Evolutionary conservation across 2,329 filamentous ascomycete species (phyloP).

Genomic region (Fusarium newnesense): DNA sequence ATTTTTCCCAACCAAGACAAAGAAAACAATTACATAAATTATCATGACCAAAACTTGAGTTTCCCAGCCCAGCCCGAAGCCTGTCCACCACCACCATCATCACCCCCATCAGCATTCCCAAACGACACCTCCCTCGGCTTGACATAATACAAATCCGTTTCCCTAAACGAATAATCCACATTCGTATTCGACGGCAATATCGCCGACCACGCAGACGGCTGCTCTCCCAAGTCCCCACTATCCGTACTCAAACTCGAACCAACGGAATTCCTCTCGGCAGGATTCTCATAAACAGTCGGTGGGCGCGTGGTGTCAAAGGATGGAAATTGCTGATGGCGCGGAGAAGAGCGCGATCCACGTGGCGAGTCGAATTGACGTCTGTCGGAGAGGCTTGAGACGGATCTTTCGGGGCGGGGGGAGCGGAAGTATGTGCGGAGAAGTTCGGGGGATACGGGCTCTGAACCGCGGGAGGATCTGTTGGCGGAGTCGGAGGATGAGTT

Average conservation of each 20-base stretch:
- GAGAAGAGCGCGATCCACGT: not conserved
- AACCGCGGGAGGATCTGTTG: constrained; percentile 3
- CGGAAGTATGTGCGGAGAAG: constrained; percentile 37
- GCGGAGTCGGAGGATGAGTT: not conserved
- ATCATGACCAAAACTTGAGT: constrained; percentile 31
- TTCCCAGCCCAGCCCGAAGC: not conserved
- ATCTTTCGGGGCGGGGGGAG: constrained; percentile 23
- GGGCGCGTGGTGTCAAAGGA: not conserved
- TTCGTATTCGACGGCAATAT: constrained; percentile 31
- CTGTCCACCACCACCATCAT: not conserved
- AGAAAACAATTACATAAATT: not conserved
- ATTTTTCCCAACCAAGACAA: not conserved
- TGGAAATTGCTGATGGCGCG: not conserved
- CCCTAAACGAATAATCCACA: constrained; percentile 51
- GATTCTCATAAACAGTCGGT: not conserved
- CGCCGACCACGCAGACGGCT: constrained; percentile 11
- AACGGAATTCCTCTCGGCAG: not conserved
- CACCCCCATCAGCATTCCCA: not conserved
- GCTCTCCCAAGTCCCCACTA: not conserved
- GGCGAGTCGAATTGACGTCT: constrained; percentile 10
- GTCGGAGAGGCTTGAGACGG: not conserved
- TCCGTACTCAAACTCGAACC: constrained; percentile 2
- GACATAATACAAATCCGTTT: constrained; percentile 49
- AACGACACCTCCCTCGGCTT: constrained; percentile 35
- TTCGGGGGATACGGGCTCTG: constrained; percentile 14